A percentile compares a stretch with the other conserved stretches of the same genome.
phyloP scores from a whole-genome alignment of 2,329 filamentous ascomycete species.

The Paraphaeosphaeria minitans region DNA sequence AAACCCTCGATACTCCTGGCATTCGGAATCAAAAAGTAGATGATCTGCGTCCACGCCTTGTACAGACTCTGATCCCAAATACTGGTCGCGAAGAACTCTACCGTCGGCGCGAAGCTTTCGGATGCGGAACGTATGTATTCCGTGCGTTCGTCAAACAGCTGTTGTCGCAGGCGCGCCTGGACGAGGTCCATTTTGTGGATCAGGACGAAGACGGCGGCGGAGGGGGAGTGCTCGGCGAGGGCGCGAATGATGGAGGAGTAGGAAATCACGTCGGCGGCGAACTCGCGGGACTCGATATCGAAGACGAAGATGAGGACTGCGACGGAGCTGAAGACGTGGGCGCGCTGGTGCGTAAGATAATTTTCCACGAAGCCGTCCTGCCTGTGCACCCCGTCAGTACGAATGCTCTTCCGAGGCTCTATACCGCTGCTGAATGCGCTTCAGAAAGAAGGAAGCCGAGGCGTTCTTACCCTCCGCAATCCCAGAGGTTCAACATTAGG shows the following conservation, averaged over 20 bases:
- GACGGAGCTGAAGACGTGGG: constrained; percentile 95
- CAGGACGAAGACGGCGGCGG: constrained; percentile 87
- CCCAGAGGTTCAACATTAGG: constrained; percentile 95
- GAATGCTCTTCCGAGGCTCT: neutral
- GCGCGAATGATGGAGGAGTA: constrained; percentile 91
- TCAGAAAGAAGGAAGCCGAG: neutral
- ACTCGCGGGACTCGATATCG: constrained; percentile 94
- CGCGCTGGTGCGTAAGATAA: constrained; percentile 92
- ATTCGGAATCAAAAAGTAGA: constrained; percentile 97
- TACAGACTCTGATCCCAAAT: constrained; percentile 99
- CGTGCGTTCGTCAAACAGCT: constrained; percentile 84
- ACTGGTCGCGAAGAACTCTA: constrained; percentile 90
- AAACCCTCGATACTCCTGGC: constrained; percentile 85
- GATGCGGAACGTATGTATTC: constrained; percentile 77
- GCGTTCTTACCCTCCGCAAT: constrained; percentile 78
- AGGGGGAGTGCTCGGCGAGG: constrained; percentile 80
- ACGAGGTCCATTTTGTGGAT: constrained; percentile 99
- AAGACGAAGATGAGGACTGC: constrained; percentile 99
- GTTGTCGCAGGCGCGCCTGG: constrained; percentile 75
- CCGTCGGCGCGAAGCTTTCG: constrained; percentile 63
- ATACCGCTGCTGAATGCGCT: neutral
- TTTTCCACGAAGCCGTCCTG: constrained; percentile 99
- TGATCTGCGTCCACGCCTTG: constrained; percentile 97
- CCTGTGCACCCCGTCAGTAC: constrained; percentile 50
- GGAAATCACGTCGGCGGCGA: constrained; percentile 88